A percentile compares a stretch with the other conserved stretches of the same genome.
These are phyloP conservation scores for Sabuloglossum arenarium DNA, from an alignment of 495 filamentous ascomycete genomes.

Conservation along the genomic window DNA sequence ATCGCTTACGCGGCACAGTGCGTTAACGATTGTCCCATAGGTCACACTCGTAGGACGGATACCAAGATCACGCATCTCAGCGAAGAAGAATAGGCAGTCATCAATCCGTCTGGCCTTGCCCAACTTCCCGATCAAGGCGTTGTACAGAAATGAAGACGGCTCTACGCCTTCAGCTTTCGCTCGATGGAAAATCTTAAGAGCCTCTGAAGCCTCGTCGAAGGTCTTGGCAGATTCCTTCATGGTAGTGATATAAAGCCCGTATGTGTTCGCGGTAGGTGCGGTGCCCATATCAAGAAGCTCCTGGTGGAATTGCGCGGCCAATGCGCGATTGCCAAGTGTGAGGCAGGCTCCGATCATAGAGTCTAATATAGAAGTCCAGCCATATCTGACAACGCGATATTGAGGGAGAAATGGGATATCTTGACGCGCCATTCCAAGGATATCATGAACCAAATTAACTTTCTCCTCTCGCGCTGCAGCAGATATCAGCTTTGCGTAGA, in stretches of 20 bases:
- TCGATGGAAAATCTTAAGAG: conserved; percentile 88
- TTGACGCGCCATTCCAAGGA: conserved; percentile 64
- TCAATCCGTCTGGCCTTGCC: conserved; percentile 95
- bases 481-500: conserved; percentile 84
- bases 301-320: conserved; percentile 72
- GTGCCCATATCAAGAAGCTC: conserved; percentile 73
- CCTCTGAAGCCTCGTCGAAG: conserved; percentile 91
- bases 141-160: conserved; percentile 93
- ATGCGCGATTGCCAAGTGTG: conserved; percentile 52
- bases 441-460: conserved; percentile 61
- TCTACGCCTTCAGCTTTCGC: conserved; percentile 87
- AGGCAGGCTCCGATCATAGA: conserved; percentile 90
- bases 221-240: conserved; percentile 92
- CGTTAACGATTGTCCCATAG: conserved; percentile 95
- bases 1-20: conserved; percentile 88
- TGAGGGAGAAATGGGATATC: conserved; percentile 71
- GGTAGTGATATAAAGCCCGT: conserved; percentile 94
- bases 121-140: conserved; percentile 93
- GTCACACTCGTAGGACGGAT: conserved; percentile 95
- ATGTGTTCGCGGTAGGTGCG: conserved; percentile 90
- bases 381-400: conserved; percentile 69
- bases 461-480: conserved; percentile 68
- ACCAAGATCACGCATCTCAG: conserved; percentile 80
- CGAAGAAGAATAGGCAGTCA: conserved; percentile 93
- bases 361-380: conserved; percentile 87